Base-by-base conservation (phyloP, 2,329 filamentous ascomycete genomes). In the Trichoderma polysporum region DNA sequence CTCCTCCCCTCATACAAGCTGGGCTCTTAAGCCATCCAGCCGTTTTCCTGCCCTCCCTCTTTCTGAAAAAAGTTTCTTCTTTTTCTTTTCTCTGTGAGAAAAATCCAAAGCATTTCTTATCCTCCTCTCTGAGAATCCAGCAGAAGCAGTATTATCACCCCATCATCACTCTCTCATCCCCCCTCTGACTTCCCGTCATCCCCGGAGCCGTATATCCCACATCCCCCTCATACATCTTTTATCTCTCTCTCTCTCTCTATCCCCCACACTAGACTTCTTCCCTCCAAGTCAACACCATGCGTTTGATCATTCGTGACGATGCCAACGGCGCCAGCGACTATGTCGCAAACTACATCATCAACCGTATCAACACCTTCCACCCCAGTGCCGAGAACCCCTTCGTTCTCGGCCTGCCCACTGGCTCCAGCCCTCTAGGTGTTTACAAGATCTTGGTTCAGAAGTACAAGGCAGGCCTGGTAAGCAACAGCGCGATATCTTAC, bases 331-430 rank as follows among this genome's bases (percentile, higher is more conserved):
- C 90, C 66, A 92, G 91, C 74, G 83, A 84, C 72, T 93, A 94
- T 78, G 90, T 94, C 71, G 91, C 91, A 69, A 89, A 92, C 77
- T 93, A 94, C 79, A 90, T 95, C 73, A 88, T 94, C 79, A 90
- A 91, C 73, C 89, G 91, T 72, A 94, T 95, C 83, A 91, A 90
- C 73, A 81, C 87, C 68, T 95, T 93, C 79, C 85, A 85, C 57
- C 92, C 92, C 41, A 91, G 90, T 5, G 81, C 89, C 56, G 81
- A 87, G 70, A 88, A 88, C 71, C 92, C 91, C 1, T 95, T 96
- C 74, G 90, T 95, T 6, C 87, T 96, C 54, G 92, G 92, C 67
- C 84, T 96, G 56, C 92, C 92, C 10, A 96, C 92, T 1, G 92
- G 92, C 63, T 93, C 91, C 73, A 94, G 90, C 70, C 92, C 92